Base-by-base conservation (phyloP, 345 rosid genomes). In the Sisymbrium irio region DNA sequence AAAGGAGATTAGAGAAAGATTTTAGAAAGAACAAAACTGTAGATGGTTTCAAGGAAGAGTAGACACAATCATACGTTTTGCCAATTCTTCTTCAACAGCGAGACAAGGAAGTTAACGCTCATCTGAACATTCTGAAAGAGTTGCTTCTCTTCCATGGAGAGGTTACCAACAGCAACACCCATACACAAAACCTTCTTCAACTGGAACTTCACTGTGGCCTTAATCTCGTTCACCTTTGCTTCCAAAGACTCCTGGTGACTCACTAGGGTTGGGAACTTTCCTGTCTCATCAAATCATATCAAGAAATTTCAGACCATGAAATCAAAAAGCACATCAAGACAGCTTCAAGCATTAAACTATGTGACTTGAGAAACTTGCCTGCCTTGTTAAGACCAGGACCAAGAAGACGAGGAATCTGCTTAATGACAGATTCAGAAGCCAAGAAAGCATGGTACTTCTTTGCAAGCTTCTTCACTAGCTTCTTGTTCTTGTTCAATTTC, bases 161-260 rank as follows among this genome's bases (percentile, higher is more conserved):
- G 60, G 65, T 88, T 88, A 46, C 90, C 93, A 0, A 86, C 90
- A 19, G 88, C 90, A 32, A 88, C 93, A 44, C 93, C 93, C 93
- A 88, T 85, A 67, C 93, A 84, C 7, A 86, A 80, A 15, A 85
- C 93, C 69, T 84, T 86, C 84, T 88, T 88, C 80, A 84, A 73
- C 63, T 86, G 93, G 80, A 86, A 88, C 83, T 88, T 88, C 39
- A 88, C 83, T 0, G 82, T 88, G 0, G 88, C 89, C 54, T 88
- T 88, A 0, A 83, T 88, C 74, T 88, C 92, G 13, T 84, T 88
- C 35, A 88, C 90, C 79, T 87, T 87, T 0, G 77, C n/a, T 70
- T 86, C 90, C 33, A 88, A 81, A 0, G 93, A 83, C 58, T 86
- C 93, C 61, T 84, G 88, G 75, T 86, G 90, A 13, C 84, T 79